Conservation (phyloP, 2,329 filamentous ascomycete species). For the Verticillium isaacii region DNA sequence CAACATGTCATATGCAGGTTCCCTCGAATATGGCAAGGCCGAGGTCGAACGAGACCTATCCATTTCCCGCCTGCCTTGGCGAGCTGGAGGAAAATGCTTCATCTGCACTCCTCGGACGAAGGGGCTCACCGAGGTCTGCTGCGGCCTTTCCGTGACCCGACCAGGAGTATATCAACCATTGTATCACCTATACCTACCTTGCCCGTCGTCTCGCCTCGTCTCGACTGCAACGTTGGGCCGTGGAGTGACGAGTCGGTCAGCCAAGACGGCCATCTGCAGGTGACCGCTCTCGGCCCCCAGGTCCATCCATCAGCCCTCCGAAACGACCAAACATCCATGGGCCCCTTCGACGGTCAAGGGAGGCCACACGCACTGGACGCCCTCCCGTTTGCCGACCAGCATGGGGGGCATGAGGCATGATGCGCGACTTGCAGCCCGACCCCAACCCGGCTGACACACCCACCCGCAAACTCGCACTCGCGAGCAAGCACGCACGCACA, state of each 20-base stretch:
- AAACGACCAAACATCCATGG: background rate
- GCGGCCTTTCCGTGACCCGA: background rate
- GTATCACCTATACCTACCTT: too few relatives aligned
- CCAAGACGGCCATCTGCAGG: background rate
- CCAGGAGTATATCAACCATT: too few relatives aligned
- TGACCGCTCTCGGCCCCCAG: background rate
- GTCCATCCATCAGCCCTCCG: background rate
- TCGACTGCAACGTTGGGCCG: background rate
- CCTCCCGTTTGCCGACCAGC: background rate
- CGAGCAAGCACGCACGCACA: background rate
- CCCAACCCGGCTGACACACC: background rate
- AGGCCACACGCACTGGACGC: background rate
- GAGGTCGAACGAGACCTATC: background rate
- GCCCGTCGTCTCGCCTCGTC: background rate
- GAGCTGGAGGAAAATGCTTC: background rate
- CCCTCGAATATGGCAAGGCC: background rate
- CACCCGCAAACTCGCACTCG: background rate
- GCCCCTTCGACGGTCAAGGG: background rate
- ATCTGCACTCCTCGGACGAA: background rate
- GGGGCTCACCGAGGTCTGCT: background rate
- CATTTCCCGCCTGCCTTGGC: background rate
- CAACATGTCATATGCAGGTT: too few relatives aligned
- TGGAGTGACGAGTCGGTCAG: background rate
- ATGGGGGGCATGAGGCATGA: background rate
- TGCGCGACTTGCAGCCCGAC: conserved; percentile 23